phyloP scores from a whole-genome alignment of 2,329 filamentous ascomycete genomes.

The Cordyceps tenuipes region DNA sequence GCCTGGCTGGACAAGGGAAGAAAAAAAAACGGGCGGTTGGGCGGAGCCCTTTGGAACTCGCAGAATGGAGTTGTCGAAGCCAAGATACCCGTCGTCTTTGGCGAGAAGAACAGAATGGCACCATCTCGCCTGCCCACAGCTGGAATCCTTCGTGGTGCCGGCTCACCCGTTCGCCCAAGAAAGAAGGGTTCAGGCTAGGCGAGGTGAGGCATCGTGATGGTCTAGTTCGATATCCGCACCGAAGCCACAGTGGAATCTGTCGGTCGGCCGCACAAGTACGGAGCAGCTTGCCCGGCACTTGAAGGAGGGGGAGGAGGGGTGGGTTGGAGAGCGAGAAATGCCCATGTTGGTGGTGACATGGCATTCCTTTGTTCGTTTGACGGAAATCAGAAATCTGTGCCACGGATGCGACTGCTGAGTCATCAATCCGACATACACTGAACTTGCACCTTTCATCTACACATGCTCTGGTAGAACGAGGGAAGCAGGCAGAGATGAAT shows the following conservation, averaged over 20 bases:
- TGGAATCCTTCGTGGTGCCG: constrained; percentile 4
- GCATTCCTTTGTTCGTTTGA: neutral
- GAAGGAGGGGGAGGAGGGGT: neutral
- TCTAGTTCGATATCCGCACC: neutral
- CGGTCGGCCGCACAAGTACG: neutral
- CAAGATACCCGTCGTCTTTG: neutral
- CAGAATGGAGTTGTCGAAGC: neutral
- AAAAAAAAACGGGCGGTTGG: neutral
- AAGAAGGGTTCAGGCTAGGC: neutral
- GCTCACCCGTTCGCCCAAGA: neutral
- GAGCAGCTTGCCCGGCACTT: neutral
- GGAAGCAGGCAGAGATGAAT: no score
- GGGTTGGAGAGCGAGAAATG: neutral
- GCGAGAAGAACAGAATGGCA: neutral
- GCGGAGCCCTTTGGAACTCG: constrained; percentile 1
- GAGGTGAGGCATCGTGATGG: neutral
- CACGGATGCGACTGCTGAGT: neutral
- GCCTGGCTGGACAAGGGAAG: neutral
- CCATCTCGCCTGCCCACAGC: neutral
- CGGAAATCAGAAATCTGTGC: neutral
- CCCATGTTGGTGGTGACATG: neutral
- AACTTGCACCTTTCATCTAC: constrained; percentile 8
- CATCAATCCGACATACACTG: neutral
- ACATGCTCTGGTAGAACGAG: neutral
- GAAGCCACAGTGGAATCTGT: neutral